A percentile compares a stretch with the other conserved stretches of the same genome.
Conservation (phyloP, 2,329 filamentous ascomycete genomes). For the Coniochaeta hoffmannii region DNA sequence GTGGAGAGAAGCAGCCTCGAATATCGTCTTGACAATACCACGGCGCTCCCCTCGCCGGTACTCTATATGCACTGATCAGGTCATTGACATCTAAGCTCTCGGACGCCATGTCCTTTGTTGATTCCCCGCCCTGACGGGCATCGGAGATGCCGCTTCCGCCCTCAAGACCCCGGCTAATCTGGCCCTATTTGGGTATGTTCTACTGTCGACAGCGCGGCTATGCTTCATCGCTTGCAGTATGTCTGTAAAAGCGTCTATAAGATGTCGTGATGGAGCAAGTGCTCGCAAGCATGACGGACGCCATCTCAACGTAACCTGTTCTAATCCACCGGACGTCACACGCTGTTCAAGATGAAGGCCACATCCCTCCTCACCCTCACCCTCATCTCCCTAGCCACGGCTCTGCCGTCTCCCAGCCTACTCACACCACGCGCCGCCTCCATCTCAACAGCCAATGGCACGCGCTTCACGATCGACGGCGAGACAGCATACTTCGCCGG, state of each 20-base stretch:
- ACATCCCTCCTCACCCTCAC: slow-evolving; percentile 7
- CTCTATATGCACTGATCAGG: not conserved
- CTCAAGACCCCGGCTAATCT: slow-evolving; percentile 11
- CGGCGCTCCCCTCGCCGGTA: too few species aligned
- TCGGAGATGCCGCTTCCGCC: slow-evolving; percentile 13
- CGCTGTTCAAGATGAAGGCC: slow-evolving; percentile 10
- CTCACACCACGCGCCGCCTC: slow-evolving; percentile 3
- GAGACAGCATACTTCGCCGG: slow-evolving; percentile 41
- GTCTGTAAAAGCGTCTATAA: not conserved
- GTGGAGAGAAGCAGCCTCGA: too few species aligned
- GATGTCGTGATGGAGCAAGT: not conserved
- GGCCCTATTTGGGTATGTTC: slow-evolving; percentile 5
- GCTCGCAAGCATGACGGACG: not conserved
- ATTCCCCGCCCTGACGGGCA: slow-evolving; percentile 9
- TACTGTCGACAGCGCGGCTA: not conserved
- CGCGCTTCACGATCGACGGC: slow-evolving; percentile 32
- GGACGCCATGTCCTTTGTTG: slow-evolving; percentile 7
- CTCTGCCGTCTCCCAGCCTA: slow-evolving; percentile 4
- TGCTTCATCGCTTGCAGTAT: not conserved
- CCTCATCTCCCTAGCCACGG: slow-evolving; percentile 11
- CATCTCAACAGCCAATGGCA: slow-evolving; percentile 13
- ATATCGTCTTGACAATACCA: too few species aligned
- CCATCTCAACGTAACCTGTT: not conserved
- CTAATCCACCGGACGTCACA: not conserved
- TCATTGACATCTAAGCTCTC: not conserved